Evolutionary conservation across 2,329 filamentous ascomycete species (phyloP), one percentile per base, ranked within the genome.

Genomic region (Dactylonectria macrodidyma): DNA sequence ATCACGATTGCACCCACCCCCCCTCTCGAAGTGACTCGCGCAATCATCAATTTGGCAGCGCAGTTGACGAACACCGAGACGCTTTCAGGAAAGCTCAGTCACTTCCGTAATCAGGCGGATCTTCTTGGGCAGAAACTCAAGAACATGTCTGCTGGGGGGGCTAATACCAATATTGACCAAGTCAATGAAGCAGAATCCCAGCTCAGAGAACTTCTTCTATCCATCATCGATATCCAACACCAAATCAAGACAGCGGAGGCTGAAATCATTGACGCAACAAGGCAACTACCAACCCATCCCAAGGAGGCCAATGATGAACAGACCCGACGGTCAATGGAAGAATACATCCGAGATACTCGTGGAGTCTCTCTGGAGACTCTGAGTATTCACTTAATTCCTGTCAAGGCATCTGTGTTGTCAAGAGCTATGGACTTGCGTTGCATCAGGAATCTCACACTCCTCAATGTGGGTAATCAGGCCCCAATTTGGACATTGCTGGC

Each of bases 391-490:
- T 82, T 90, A 36, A 85, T 92, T 38, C 90, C 90, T 0, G 83
- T 90, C 71, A 90, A 88, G 76, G 83, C 89, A 2, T 87, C 86
- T 0, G 84, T 91, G 0, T 74, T 92, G 9, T 85, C 83, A 19
- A 82, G 84, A 33, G 87, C 88, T 0, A 79, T 92, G 41, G 88
- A 92, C 71, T 73, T 92, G 3, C 81, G 81, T n/a, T 81, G 82
- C 4, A 81, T 92, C n/a, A 85, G 81, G 70, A 84, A 83, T 54
- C 81, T 92, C 19, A 90, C 89, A 1, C 81, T 92, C 26, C 84
- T 92, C 52, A 91, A 90, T 68, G 89, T 92, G 19, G 90, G 90
- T 1, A 82, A 86, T 5, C 90, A 92, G 75, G 83, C 83, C 33
- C 81, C 85, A 0, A 86, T 92, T 68, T 92, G 90, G 90, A 81